These are phyloP conservation scores for Puccinia polysora DNA, from an alignment of 1,284 basidiomycete species.

Conservation along the genomic window DNA sequence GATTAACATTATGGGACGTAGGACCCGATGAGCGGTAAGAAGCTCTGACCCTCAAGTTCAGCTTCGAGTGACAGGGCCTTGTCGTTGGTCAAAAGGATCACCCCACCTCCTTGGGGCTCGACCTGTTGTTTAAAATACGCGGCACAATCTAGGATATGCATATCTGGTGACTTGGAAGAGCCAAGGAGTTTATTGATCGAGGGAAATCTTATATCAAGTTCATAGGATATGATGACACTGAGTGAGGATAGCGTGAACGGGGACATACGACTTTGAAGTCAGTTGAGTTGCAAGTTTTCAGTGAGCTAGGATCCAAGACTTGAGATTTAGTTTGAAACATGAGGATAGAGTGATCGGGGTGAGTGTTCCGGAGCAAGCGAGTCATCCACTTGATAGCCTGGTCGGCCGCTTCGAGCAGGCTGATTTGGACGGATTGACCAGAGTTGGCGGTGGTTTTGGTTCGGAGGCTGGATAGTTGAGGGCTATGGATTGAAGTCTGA, in stretches of 20 bases:
- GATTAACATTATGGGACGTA: background rate
- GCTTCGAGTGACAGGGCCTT: constrained; percentile 31
- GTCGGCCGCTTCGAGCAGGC: constrained; percentile 23
- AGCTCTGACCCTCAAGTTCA: constrained; percentile 15
- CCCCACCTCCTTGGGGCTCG: constrained; percentile 5
- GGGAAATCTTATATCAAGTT: no score
- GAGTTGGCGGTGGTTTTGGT: background rate
- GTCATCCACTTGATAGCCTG: constrained; percentile 32
- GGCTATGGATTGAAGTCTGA: constrained; percentile 23
- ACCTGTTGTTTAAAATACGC: constrained; percentile 23
- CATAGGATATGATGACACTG: no score
- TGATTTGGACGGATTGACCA: constrained; percentile 11
- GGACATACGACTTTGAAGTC: constrained; percentile 15
- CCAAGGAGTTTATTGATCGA: background rate
- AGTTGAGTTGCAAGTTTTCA: background rate
- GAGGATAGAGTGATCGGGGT: background rate
- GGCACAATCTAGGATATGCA: constrained; percentile 29
- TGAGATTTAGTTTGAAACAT: constrained; percentile 15
- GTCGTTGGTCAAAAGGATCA: constrained; percentile 20
- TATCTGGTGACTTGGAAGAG: constrained; percentile 31
- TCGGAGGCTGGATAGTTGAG: background rate
- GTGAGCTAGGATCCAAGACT: constrained; percentile 5
- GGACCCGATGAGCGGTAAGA: background rate
- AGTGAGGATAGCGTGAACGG: no score
- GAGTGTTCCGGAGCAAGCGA: constrained; percentile 7